Conservation (phyloP, 805 yeast species). For the Jamesozyma piceae region DNA sequence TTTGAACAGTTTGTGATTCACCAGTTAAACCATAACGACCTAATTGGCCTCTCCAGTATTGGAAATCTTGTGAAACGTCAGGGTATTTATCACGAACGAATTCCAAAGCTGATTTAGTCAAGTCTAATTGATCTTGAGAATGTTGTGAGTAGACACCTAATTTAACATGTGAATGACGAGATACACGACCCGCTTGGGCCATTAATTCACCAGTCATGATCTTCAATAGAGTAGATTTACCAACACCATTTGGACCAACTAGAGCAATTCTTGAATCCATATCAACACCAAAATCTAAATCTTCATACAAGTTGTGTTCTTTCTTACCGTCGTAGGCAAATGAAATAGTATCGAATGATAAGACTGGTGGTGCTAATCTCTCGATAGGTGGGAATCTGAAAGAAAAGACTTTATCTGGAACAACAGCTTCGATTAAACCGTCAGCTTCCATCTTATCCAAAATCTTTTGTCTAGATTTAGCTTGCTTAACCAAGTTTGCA, state of each 20-base stretch:
- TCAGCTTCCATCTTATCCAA: constrained; percentile 99
- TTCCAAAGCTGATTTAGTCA: constrained; percentile 90
- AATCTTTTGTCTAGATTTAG: constrained; percentile 98
- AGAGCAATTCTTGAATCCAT: constrained; percentile 98
- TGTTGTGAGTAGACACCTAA: constrained; percentile 98
- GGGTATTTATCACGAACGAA: constrained; percentile 93
- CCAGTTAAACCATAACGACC: constrained; percentile 98
- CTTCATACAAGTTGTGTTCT: constrained; percentile 81
- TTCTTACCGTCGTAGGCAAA: constrained; percentile 78
- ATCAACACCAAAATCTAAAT: constrained; percentile 94
- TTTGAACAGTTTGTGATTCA: constrained; percentile 95
- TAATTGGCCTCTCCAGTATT: constrained; percentile 95
- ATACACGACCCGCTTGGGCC: constrained; percentile 90
- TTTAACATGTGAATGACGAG: constrained; percentile 94
- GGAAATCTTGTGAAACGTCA: constrained; percentile 89
- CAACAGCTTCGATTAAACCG: constrained; percentile 89
- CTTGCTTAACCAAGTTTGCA: constrained; percentile 96
- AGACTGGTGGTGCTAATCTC: constrained; percentile 96
- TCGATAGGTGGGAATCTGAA: constrained; percentile 93
- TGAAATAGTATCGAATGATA: constrained; percentile 90
- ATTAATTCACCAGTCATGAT: constrained; percentile 90
- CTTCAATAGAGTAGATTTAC: constrained; percentile 91
- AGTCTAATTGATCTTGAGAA: constrained; percentile 94
- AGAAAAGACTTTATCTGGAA: constrained; percentile 83
- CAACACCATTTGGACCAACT: constrained; percentile 98